phyloP scores from a whole-genome alignment of 495 filamentous ascomycete species.

The Hypoxylon trugodes region DNA sequence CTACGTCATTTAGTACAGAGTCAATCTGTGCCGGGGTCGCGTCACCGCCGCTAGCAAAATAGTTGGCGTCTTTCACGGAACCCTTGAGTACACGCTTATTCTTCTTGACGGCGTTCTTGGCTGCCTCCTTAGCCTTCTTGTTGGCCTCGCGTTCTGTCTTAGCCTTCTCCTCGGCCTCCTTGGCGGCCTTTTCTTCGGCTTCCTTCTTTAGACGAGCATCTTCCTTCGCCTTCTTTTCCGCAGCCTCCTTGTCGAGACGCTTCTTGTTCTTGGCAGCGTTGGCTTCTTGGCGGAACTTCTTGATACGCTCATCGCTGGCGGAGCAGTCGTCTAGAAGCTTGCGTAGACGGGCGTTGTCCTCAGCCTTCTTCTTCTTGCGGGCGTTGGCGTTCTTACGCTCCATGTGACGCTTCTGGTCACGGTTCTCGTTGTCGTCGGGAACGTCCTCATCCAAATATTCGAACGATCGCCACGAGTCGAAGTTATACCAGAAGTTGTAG shows the following conservation, averaged over 20 bases:
- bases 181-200: slow-evolving; percentile 76
- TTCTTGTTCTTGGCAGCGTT: slow-evolving; percentile 95
- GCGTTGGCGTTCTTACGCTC: slow-evolving; percentile 98
- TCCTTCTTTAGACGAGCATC: slow-evolving; percentile 79
- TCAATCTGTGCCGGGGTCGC: slow-evolving; percentile 79
- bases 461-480: slow-evolving; percentile 96
- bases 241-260: slow-evolving; percentile 87
- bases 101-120: slow-evolving; percentile 99
- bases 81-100: slow-evolving; percentile 94
- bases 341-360: slow-evolving; percentile 90
- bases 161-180: slow-evolving; percentile 84
- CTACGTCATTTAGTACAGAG: slow-evolving; percentile 82
- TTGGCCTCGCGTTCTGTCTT: slow-evolving; percentile 80
- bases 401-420: slow-evolving; percentile 96
- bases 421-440: slow-evolving; percentile 97
- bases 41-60: slow-evolving; percentile 75
- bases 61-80: slow-evolving; percentile 95
- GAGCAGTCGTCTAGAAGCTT: slow-evolving; percentile 87
- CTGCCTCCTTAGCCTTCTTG: slow-evolving; percentile 98
- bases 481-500: slow-evolving; percentile 99
- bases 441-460: slow-evolving; percentile 99
- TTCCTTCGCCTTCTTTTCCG: slow-evolving; percentile 82
- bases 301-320: slow-evolving; percentile 89
- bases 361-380: slow-evolving; percentile 98
- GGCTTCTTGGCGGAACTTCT: slow-evolving; percentile 91